Percentiles rank a stretch among this genome's conserved stretches.
Conservation (phyloP, 768 basidiomycete species). For the Leccinum broughii region DNA sequence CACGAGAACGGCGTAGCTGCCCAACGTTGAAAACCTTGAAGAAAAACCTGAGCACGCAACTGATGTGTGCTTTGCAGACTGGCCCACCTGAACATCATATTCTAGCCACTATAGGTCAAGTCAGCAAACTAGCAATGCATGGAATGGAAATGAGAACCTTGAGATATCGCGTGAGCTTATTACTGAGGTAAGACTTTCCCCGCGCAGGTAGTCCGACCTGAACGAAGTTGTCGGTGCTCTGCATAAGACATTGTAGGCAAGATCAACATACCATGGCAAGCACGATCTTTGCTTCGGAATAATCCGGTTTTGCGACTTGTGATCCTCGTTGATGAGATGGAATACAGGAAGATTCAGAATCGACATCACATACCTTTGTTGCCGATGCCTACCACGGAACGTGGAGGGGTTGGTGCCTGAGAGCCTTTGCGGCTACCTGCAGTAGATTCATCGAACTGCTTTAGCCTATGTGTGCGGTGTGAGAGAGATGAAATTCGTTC, state of each 20-base stretch:
- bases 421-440: conserved; percentile 70
- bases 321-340: not conserved
- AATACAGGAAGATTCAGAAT: conserved; percentile 3
- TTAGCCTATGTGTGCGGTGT: conserved; percentile 50
- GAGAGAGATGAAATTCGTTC: not conserved
- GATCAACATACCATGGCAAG: conserved; percentile 78
- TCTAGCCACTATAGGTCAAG: conserved; percentile 83
- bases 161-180: conserved; percentile 95
- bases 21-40: conserved; percentile 95
- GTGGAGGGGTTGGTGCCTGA: conserved; percentile 74
- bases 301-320: conserved; percentile 92
- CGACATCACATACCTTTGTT: conserved; percentile 62
- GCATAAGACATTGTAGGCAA: not conserved
- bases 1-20: conserved; percentile 85
- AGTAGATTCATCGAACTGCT: conserved; percentile 76
- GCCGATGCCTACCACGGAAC: conserved; percentile 85
- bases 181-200: conserved; percentile 97
- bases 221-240: not conserved
- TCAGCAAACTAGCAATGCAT: conserved; percentile 8
- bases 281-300: conserved; percentile 98
- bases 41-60: conserved; percentile 3
- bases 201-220: conserved; percentile 97
- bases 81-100: conserved; percentile 86
- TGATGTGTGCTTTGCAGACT: not conserved
- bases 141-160: conserved; percentile 53